These are phyloP conservation scores for Canavalia ensiformis DNA, from an alignment of 306 rosid species.

Conservation along the genomic window DNA sequence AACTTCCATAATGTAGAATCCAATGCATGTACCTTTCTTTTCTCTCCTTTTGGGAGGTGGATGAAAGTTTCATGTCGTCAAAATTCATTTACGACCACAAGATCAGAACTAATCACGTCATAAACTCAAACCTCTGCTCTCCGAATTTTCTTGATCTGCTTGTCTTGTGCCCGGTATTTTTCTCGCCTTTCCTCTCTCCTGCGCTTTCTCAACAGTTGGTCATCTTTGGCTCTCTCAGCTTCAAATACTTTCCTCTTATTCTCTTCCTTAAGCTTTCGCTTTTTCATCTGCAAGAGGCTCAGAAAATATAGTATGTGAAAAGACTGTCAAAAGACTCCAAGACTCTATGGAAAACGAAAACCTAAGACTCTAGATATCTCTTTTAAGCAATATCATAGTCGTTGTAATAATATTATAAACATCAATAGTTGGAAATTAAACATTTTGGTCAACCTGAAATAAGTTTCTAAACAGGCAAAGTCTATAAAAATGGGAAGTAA, in stretches of 20 bases:
- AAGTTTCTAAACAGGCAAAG: neutral
- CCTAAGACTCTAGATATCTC: neutral
- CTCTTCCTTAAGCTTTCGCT: slow-evolving; percentile 77
- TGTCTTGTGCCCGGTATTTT: slow-evolving; percentile 78
- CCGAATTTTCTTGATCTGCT: slow-evolving; percentile 69
- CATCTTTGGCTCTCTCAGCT: slow-evolving; percentile 74
- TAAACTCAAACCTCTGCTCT: slow-evolving; percentile 53
- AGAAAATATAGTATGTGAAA: slow-evolving; percentile 4
- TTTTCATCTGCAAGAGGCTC: slow-evolving; percentile 64
- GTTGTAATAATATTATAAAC: neutral
- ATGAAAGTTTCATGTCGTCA: neutral
- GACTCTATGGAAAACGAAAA: neutral
- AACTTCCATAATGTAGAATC: neutral
- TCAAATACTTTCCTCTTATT: slow-evolving; percentile 69
- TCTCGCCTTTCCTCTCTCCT: slow-evolving; percentile 84
- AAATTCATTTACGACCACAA: neutral
- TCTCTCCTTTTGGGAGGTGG: neutral
- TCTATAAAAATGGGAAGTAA: slow-evolving; percentile 19
- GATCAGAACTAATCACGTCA: neutral
- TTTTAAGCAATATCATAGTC: slow-evolving; percentile 1
- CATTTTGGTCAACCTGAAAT: neutral
- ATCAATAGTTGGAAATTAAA: neutral
- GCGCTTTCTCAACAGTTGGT: slow-evolving; percentile 72
- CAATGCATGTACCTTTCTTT: neutral
- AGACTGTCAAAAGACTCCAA: neutral